These are phyloP conservation scores for Penicillium sp. DNA, from an alignment of 2,329 filamentous ascomycete genomes.

Conservation along the genomic window DNA sequence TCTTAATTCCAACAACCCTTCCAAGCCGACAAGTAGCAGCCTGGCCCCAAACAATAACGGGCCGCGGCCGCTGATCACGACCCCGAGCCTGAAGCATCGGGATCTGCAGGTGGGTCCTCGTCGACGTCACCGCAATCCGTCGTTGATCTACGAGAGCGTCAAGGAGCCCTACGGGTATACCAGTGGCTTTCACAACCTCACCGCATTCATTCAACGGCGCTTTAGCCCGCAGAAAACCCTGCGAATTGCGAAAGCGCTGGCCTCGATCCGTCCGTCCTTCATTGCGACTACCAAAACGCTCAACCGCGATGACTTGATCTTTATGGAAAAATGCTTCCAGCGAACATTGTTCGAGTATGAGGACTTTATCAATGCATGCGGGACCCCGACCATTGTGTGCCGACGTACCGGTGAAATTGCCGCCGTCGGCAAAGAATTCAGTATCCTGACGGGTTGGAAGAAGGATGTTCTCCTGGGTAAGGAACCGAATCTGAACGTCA, in stretches of 20 bases:
- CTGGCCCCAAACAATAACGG: conserved; percentile 23
- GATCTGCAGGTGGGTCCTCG: conserved; percentile 37
- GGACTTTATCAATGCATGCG: conserved; percentile 80
- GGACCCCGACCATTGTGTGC: conserved; percentile 86
- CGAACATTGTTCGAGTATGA: conserved; percentile 88
- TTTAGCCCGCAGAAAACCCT: conserved; percentile 72
- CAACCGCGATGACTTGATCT: conserved; percentile 80
- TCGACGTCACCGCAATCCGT: conserved; percentile 62
- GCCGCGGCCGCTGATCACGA: conserved; percentile 37
- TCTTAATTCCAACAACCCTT: conserved; percentile 21
- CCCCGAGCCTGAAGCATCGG: conserved; percentile 40
- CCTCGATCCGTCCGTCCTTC: conserved; percentile 86
- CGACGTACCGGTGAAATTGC: conserved; percentile 91
- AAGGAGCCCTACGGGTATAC: conserved; percentile 90
- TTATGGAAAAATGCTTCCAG: conserved; percentile 97
- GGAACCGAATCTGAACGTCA: conserved; percentile 80
- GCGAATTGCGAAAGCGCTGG: conserved; percentile 78
- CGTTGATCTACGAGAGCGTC: conserved; percentile 80
- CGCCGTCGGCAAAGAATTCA: conserved; percentile 92
- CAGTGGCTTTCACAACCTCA: conserved; percentile 80
- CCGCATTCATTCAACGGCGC: conserved; percentile 69
- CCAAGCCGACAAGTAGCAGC: conserved; percentile 22
- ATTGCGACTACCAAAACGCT: conserved; percentile 88
- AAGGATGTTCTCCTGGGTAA: conserved; percentile 84
- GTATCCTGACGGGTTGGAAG: conserved; percentile 89